Evolutionary conservation across 345 rosid genomes (phyloP), one percentile per base, ranked within the genome.

Genomic region (Heritiera fomes): DNA sequence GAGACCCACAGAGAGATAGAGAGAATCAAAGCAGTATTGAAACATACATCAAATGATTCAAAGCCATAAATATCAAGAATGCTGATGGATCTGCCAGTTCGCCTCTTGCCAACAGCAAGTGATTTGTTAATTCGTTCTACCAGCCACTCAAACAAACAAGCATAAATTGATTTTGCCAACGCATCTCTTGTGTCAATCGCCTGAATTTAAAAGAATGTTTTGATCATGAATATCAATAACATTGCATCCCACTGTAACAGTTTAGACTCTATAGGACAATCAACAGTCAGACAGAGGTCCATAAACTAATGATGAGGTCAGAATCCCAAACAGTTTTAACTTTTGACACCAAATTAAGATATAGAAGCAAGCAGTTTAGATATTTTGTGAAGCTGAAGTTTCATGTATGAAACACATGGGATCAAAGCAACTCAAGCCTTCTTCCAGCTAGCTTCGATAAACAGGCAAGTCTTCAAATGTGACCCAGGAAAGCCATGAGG

Each of bases 11-110:
- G n/a, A 47, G 11, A 23, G 66, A 78, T 58, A 65, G 20, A 56
- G 46, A 75, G 68, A 78, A 18, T 80, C 79, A 79, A 60, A 59
- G 80, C 28, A 56, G 43, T 55, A 59, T 10, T 58, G 78, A 68
- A 81, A 75, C 92, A 78, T 89, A 96, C 99, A 82, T 92, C 91
- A 90, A 96, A 96, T 18, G 99, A 96, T 85, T 96, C 99, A 82
- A 96, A 96, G 82, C 99, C 99, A 80, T 96, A 96, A 69, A 96
- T 96, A 85, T 96, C 99, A 80, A 96, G 97, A 89, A 96, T 96
- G 88, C 99, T 94, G 82, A 96, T 96, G 80, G 98, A 92, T 91
- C 99, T 88, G 75, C 99, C 98, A 1, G 97, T 90, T 83, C 97
- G 86, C 78, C 91, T 88, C 86, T 96, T 96, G 79, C 99, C 98